Conservation (phyloP, 257 asterid species). For the Solanum ossicruentum region DNA sequence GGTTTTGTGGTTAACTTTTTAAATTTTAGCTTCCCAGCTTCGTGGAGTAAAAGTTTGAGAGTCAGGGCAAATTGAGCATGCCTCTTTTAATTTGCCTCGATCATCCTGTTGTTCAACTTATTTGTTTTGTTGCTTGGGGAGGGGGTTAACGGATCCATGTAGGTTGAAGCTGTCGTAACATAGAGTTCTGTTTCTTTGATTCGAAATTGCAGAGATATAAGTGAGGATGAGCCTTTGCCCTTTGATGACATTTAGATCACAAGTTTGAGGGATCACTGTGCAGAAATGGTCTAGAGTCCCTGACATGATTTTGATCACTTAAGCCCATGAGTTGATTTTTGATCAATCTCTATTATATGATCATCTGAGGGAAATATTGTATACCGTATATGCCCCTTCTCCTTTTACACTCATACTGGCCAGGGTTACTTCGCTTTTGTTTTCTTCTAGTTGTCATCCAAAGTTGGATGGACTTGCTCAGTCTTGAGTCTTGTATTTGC, state of each 20-base stretch:
- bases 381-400: background rate
- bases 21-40: background rate
- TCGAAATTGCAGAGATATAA: background rate
- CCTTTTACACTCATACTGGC: background rate
- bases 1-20: background rate
- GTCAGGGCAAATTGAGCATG: too few relatives aligned
- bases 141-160: too few relatives aligned
- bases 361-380: background rate
- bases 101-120: background rate
- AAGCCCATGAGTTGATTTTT: background rate
- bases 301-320: background rate
- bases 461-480: background rate
- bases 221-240: background rate
- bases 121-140: background rate
- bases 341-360: background rate
- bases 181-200: background rate
- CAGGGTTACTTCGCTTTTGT: background rate
- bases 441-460: background rate
- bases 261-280: background rate
- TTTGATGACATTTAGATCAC: background rate
- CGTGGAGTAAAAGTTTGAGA: background rate
- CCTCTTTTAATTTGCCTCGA: background rate
- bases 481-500: background rate
- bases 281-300: background rate
- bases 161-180: too few relatives aligned